A percentile compares a stretch with the other conserved stretches of the same genome.
These are phyloP conservation scores for Artemisia tridentata DNA, from an alignment of 129 eudicot species.

Conservation along the genomic window DNA sequence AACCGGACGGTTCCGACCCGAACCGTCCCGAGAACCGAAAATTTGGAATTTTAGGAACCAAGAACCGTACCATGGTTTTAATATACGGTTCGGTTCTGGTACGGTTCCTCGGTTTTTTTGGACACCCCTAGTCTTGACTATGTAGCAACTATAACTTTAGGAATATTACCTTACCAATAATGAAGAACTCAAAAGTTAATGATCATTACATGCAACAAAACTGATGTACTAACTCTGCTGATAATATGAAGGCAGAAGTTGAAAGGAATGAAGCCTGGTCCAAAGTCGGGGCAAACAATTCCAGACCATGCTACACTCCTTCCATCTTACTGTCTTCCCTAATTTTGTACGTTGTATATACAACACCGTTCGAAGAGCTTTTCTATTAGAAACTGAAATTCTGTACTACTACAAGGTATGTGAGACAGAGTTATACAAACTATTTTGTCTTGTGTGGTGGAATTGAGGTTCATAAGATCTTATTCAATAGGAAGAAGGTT, in stretches of 20 bases:
- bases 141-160: neutral
- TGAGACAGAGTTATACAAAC: neutral
- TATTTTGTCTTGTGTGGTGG: conserved; percentile 9
- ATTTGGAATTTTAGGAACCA: too few relatives aligned
- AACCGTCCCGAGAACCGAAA: too few relatives aligned
- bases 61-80: too few relatives aligned
- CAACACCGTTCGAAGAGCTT: too few relatives aligned
- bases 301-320: conserved; percentile 23
- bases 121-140: neutral
- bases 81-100: too few relatives aligned
- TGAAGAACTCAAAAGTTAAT: conserved; percentile 18
- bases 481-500: conserved; percentile 20
- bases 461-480: conserved; percentile 9
- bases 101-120: too few relatives aligned
- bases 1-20: too few relatives aligned
- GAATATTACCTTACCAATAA: neutral
- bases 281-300: neutral
- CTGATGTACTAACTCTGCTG: neutral
- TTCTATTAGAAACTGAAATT: neutral
- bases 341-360: neutral
- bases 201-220: neutral
- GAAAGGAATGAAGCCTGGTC: conserved; percentile 33
- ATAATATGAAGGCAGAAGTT: conserved; percentile 19
- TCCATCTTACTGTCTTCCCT: conserved; percentile 26
- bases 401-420: neutral